Evolutionary conservation across 148 eudicot species (phyloP).

Genomic region (Nepenthes gracilis): DNA sequence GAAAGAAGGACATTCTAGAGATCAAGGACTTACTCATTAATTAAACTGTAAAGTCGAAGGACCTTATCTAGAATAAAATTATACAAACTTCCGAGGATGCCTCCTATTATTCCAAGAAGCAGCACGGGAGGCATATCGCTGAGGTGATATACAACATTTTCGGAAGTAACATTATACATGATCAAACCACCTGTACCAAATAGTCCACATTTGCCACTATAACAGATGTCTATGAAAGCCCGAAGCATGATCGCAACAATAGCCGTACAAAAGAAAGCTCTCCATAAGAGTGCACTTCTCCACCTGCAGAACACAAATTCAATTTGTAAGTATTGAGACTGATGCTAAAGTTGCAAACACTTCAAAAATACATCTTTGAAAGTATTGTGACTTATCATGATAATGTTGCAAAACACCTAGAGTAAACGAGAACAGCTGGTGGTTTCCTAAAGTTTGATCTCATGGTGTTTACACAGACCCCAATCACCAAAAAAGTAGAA

Average conservation of each 20-base stretch:
- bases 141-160: constrained; percentile 44
- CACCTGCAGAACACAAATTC: constrained; percentile 50
- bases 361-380: no score
- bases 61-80: constrained; percentile 57
- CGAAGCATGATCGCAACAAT: constrained; percentile 84
- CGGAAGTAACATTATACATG: constrained; percentile 83
- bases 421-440: no score
- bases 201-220: constrained; percentile 80
- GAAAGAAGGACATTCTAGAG: not conserved
- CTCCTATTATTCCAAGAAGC: constrained; percentile 75
- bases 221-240: constrained; percentile 71
- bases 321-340: no score
- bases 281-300: constrained; percentile 95
- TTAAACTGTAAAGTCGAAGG: constrained; percentile 47
- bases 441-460: no score
- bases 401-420: no score
- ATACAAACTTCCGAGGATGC: constrained; percentile 60
- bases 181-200: constrained; percentile 95
- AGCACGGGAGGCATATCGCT: constrained; percentile 69
- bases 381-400: not conserved
- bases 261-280: constrained; percentile 87
- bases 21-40: constrained; percentile 47
- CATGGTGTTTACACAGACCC: no score
- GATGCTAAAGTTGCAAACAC: no score
- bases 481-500: no score